These are phyloP conservation scores for Rubia yunnanensis DNA, from an alignment of 257 asterid genomes.

Conservation along the genomic window DNA sequence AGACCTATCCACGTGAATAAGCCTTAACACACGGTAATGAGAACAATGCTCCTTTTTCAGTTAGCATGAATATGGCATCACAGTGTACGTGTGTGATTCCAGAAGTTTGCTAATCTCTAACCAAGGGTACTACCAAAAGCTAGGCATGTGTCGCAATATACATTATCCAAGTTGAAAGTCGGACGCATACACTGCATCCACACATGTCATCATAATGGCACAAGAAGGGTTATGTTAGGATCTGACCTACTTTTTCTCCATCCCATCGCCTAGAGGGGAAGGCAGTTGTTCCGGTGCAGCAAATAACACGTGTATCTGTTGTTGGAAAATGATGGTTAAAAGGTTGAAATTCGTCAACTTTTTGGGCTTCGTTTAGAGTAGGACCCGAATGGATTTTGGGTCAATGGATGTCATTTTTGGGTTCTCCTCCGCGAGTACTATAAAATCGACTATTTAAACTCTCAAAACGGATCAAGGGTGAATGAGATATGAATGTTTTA, in stretches of 20 bases:
- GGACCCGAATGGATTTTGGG: no score
- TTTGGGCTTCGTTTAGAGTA: no score
- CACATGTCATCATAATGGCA: neutral
- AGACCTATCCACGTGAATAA: neutral
- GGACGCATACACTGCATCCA: neutral
- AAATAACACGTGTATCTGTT: conserved; percentile 83
- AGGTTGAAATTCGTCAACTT: no score
- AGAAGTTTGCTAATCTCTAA: neutral
- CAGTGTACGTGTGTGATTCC: neutral
- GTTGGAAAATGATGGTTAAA: no score
- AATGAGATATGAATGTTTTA: no score
- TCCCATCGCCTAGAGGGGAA: conserved; percentile 95
- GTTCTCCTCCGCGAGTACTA: no score
- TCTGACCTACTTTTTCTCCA: conserved; percentile 95
- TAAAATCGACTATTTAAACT: no score
- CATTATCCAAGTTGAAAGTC: neutral
- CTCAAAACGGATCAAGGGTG: no score
- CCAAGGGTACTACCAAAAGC: neutral
- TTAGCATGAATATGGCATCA: neutral
- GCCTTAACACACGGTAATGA: neutral
- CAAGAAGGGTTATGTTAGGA: neutral
- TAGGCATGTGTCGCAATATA: neutral
- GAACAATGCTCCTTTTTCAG: neutral
- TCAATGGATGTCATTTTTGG: no score
- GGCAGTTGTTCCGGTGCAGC: conserved; percentile 97